Percentiles rank a stretch among this genome's conserved stretches.
Conservation (phyloP, 2,329 filamentous ascomycete species). For the Fusarium temperatum region DNA sequence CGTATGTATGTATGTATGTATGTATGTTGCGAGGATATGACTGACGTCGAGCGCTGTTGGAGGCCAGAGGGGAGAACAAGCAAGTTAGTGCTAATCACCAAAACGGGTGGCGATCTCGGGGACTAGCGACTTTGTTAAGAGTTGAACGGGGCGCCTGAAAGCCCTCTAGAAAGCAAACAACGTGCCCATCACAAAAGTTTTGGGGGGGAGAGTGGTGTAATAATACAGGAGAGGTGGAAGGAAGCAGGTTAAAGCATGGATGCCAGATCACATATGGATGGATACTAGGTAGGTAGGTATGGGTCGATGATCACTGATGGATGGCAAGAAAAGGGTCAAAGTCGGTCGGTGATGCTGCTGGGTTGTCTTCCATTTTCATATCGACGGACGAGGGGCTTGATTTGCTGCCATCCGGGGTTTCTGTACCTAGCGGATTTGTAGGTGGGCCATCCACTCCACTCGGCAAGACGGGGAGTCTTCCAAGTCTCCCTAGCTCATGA, state of each 20-base stretch:
- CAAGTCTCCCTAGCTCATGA: not conserved
- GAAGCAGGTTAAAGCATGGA: conserved; percentile 14
- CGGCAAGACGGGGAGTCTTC: conserved; percentile 24
- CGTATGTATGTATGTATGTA: conserved; percentile 1
- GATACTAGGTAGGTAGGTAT: conserved; percentile 10
- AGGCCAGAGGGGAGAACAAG: conserved; percentile 27
- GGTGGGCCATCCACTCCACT: conserved; percentile 28
- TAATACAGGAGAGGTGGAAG: conserved; percentile 11
- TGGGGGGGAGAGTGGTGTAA: not conserved
- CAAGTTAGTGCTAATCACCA: conserved; percentile 37
- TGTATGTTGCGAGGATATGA: conserved; percentile 14
- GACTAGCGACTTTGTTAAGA: conserved; percentile 12
- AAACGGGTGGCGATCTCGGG: conserved; percentile 40
- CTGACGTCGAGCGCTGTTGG: conserved; percentile 31
- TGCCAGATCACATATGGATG: conserved; percentile 33
- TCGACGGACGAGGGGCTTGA: conserved; percentile 36
- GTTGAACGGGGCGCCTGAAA: conserved; percentile 28
- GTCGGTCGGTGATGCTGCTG: conserved; percentile 40
- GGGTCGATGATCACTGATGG: conserved; percentile 36
- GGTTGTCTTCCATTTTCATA: conserved; percentile 34
- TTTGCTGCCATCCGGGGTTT: conserved; percentile 38
- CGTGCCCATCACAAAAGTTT: conserved; percentile 27
- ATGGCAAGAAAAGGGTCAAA: conserved; percentile 34
- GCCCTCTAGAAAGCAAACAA: conserved; percentile 32
- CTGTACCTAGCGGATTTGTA: conserved; percentile 17